Percentiles rank a stretch among this genome's conserved stretches.
Conservation (phyloP, 169 alveolate genomes). For the Plasmodium ovale region DNA sequence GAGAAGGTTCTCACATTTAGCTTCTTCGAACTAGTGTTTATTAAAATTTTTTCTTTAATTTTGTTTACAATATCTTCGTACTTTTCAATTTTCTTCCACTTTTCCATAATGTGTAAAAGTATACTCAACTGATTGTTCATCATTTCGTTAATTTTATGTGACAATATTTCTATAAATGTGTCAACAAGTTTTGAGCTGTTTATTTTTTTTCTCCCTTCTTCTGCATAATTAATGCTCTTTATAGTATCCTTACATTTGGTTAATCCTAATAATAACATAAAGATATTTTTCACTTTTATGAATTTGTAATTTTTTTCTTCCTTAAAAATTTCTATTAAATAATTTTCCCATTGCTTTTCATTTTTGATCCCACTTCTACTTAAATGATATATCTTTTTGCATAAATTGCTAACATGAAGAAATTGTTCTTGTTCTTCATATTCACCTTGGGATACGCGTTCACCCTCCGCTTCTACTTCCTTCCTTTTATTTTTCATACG, state of each 20-base stretch:
- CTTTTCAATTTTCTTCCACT: constrained; percentile 15
- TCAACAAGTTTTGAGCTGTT: constrained; percentile 8
- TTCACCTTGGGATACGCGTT: neutral
- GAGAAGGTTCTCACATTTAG: constrained; percentile 24
- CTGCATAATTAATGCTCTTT: neutral
- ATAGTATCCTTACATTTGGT: constrained; percentile 18
- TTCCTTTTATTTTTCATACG: neutral
- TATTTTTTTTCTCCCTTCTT: constrained; percentile 2
- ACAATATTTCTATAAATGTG: constrained; percentile 14
- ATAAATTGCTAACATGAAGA: constrained; percentile 8
- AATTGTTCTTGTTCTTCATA: neutral
- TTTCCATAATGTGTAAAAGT: constrained; percentile 33
- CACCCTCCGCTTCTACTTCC: neutral
- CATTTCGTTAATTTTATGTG: constrained; percentile 33
- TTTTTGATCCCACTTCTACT: constrained; percentile 38
- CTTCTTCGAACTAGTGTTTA: constrained; percentile 14
- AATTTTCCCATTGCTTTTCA: constrained; percentile 38
- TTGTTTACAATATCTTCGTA: constrained; percentile 19
- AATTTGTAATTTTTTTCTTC: constrained; percentile 17
- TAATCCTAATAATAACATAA: constrained; percentile 49
- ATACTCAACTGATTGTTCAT: constrained; percentile 44
- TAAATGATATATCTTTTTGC: constrained; percentile 42
- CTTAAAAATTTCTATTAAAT: constrained; percentile 22
- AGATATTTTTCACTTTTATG: constrained; percentile 16
- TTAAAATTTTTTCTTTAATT: constrained; percentile 31